A percentile compares a stretch with the other conserved stretches of the same genome.
Evolutionary conservation across 345 rosid genomes (phyloP).

Genomic region (Xanthoceras sorbifolium): DNA sequence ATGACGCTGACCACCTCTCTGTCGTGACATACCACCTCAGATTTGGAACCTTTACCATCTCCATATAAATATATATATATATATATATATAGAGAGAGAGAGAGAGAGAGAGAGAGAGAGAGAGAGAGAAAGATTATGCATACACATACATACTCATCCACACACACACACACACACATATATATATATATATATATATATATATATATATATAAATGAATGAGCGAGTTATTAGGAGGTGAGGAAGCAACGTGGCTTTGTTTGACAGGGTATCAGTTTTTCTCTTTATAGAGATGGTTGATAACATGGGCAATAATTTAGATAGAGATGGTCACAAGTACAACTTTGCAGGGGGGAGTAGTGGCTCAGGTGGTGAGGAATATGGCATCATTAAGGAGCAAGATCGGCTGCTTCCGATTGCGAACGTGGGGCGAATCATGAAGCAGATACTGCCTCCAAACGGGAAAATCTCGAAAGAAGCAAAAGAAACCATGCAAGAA

Average conservation of each 20-base stretch:
- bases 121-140: no score
- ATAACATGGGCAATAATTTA: slow-evolving; percentile 25
- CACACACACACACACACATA: background rate
- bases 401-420: slow-evolving; percentile 69
- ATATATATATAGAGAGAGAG: no score
- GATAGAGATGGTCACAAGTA: slow-evolving; percentile 22
- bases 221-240: background rate
- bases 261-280: slow-evolving; percentile 28
- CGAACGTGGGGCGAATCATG: slow-evolving; percentile 77
- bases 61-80: no score
- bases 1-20: background rate
- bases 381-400: slow-evolving; percentile 53
- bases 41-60: background rate
- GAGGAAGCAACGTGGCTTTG: slow-evolving; percentile 32
- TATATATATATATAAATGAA: slow-evolving; percentile 24
- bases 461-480: slow-evolving; percentile 74
- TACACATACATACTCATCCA: background rate
- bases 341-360: slow-evolving; percentile 28
- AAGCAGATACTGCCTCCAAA: slow-evolving; percentile 69
- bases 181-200: background rate
- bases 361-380: slow-evolving; percentile 43
- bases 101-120: no score
- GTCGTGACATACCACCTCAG: slow-evolving; percentile 22
- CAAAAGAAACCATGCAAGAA: slow-evolving; percentile 79
- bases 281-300: slow-evolving; percentile 28